phyloP scores from a whole-genome alignment of 192 early-diverging fungal genomes.

The Gonapodya prolifera region DNA sequence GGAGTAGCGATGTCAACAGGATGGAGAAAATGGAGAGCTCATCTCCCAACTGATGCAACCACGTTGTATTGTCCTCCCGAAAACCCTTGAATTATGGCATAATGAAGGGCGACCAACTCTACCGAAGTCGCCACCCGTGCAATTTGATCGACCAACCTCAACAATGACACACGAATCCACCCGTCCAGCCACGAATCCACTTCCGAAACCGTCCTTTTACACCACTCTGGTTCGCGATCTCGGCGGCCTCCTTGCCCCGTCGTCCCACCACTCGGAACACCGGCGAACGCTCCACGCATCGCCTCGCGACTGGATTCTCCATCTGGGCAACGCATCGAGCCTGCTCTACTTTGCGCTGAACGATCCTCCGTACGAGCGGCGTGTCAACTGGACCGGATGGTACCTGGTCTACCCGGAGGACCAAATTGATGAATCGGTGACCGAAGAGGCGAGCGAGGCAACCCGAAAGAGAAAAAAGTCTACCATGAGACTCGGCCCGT shows the following conservation, averaged over 20 bases:
- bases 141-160: too few species aligned
- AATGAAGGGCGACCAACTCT: too few species aligned
- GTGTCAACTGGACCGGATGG: conserved; percentile 29
- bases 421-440: neutral
- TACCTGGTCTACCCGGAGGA: conserved; percentile 6
- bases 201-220: neutral
- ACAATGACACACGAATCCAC: too few species aligned
- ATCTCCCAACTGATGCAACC: too few species aligned
- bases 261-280: neutral
- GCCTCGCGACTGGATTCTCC: conserved; percentile 27
- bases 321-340: conserved; percentile 69
- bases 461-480: conserved; percentile 41
- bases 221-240: neutral
- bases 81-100: too few species aligned
- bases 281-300: neutral
- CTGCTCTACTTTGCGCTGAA: conserved; percentile 65
- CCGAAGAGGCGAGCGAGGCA: neutral
- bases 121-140: too few species aligned
- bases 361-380: conserved; percentile 18
- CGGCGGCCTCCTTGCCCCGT: neutral
- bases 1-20: too few species aligned
- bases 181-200: too few species aligned
- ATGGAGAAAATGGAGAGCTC: too few species aligned
- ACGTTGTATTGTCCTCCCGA: too few species aligned
- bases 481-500: conserved; percentile 79